Evolutionary conservation across 805 yeast genomes (phyloP).

Genomic region (Kodamaea laetipori): DNA sequence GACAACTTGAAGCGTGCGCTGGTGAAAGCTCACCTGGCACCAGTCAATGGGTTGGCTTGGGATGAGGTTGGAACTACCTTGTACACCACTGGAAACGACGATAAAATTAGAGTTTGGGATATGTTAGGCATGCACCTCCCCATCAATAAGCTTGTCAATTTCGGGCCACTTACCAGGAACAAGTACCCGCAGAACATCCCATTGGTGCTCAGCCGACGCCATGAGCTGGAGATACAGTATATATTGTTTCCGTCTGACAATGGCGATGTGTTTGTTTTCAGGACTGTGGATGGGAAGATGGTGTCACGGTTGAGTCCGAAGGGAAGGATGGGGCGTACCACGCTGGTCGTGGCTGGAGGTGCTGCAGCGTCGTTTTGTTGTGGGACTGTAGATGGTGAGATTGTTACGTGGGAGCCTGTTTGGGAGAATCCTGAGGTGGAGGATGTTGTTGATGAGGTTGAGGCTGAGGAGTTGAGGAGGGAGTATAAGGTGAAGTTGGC

Average conservation of each 20-base stretch:
- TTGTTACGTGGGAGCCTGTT: constrained; percentile 52
- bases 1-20: constrained; percentile 34
- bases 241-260: constrained; percentile 74
- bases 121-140: constrained; percentile 45
- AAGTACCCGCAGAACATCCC: constrained; percentile 52
- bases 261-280: constrained; percentile 65
- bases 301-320: constrained; percentile 56
- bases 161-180: constrained; percentile 77
- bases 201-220: constrained; percentile 51
- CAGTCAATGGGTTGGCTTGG: constrained; percentile 82
- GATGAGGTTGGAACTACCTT: constrained; percentile 62
- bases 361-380: constrained; percentile 50
- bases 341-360: constrained; percentile 54
- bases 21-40: constrained; percentile 71
- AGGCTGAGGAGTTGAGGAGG: not conserved
- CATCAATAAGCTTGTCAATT: constrained; percentile 65
- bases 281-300: constrained; percentile 63
- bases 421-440: constrained; percentile 14
- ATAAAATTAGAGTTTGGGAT: constrained; percentile 79
- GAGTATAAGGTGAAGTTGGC: constrained; percentile 9
- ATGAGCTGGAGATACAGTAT: constrained; percentile 58
- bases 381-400: constrained; percentile 70
- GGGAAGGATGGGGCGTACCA: constrained; percentile 45
- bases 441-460: constrained; percentile 9
- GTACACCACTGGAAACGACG: constrained; percentile 76